Base-by-base conservation (phyloP, 768 basidiomycete genomes). In the Suillus weaverae region DNA sequence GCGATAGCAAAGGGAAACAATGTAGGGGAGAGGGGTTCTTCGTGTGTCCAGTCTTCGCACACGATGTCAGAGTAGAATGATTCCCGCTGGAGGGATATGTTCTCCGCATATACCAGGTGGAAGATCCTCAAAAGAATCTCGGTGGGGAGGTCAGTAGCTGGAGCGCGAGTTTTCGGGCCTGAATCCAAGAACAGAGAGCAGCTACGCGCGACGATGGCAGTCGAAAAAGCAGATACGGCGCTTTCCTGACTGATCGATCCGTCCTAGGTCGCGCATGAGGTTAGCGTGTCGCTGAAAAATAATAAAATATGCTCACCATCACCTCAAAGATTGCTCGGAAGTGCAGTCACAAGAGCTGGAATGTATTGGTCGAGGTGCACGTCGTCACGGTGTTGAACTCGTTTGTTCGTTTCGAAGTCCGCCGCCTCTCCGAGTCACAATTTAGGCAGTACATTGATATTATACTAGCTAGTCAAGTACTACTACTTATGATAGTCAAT, bases 1-100 rank as follows among this genome's bases (percentile, higher is more conserved):
- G 70, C 67, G 35, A 65, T 3, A 18, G 64, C 60, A 53, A 61
- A 65, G 13, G 64, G 64, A 43, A 65, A 65, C 41, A 65, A 44
- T 5, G 60, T 3, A 33, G 46, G 44, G 20, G 60, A 61, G 10
- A 51, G 22, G 1, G 53, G 60, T 0, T 65, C 64, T 13, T 62
- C 64, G 50, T 46, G 33, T n/a, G 36, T 62, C 62, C 62, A 62
- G 30, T 22, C n/a, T 20, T 44, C 43, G 20, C 8, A 44, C 22
- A 22, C 48, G 48, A 20, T 6, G 13, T 48, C 7, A 33, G 41
- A 22, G 43, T 61, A 22, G 20, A 20, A 22, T 20, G 20, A 39
- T n/a, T 44, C 43, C 6, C 26, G 43, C 14, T 26, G 20, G 5
- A 30, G 7, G 26, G 50, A 41, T 35, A 53, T 50, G 13, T 62